Evolutionary conservation across 331 rosid genomes (phyloP).

Genomic region (Spiraea crenata): DNA sequence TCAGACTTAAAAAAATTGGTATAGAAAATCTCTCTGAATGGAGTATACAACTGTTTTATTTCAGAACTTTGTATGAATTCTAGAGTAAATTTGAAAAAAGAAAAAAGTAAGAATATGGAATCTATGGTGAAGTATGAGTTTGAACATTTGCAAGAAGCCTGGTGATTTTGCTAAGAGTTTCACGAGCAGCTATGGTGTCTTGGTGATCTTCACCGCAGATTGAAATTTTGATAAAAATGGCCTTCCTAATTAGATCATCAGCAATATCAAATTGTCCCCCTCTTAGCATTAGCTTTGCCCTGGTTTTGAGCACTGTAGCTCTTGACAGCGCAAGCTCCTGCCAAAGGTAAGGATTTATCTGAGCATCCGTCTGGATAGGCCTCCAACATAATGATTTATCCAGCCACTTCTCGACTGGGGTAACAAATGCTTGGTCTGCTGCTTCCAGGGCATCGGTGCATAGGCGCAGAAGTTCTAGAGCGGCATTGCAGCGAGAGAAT

Average conservation of each 20-base stretch:
- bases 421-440: conserved; percentile 75
- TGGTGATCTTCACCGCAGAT: conserved; percentile 87
- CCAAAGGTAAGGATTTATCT: conserved; percentile 86
- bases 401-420: conserved; percentile 80
- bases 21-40: conserved; percentile 25
- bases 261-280: conserved; percentile 83
- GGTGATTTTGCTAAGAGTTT: conserved; percentile 73
- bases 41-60: conserved; percentile 43
- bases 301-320: conserved; percentile 77
- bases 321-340: conserved; percentile 81
- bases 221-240: conserved; percentile 74
- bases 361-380: conserved; percentile 74
- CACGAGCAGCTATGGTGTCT: conserved; percentile 70
- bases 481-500: conserved; percentile 72
- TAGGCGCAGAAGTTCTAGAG: conserved; percentile 73
- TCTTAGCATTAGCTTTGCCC: conserved; percentile 86
- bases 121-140: conserved; percentile 60
- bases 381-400: conserved; percentile 82
- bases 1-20: conserved; percentile 24
- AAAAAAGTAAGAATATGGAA: conserved; percentile 40
- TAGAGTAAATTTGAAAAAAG: conserved; percentile 36
- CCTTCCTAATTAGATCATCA: conserved; percentile 82
- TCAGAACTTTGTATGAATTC: conserved; percentile 39
- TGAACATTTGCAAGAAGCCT: conserved; percentile 72
- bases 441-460: conserved; percentile 81